Evolutionary conservation across 2,329 filamentous ascomycete species (phyloP).

Genomic region (Pseudogymnoascus sp.): DNA sequence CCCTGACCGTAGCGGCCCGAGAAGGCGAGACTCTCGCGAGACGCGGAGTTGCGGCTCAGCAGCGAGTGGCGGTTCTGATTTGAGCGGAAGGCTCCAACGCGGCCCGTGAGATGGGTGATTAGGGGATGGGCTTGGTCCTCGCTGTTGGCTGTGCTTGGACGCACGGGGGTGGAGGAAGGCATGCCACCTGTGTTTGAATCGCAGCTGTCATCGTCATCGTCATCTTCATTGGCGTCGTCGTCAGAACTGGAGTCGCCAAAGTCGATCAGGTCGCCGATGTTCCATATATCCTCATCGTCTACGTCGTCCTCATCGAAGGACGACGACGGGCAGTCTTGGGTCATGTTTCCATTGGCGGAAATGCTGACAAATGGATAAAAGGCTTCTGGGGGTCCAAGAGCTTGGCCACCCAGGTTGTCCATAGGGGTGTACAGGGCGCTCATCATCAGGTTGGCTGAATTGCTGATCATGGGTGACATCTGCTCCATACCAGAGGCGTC

Average conservation of each 20-base stretch:
- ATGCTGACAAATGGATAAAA: slow-evolving; percentile 62
- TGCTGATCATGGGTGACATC: slow-evolving; percentile 50
- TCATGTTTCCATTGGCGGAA: slow-evolving; percentile 47
- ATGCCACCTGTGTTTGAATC: slow-evolving; percentile 38
- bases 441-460: slow-evolving; percentile 71
- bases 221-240: slow-evolving; percentile 50
- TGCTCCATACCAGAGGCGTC: slow-evolving; percentile 12
- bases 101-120: slow-evolving; percentile 59
- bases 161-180: slow-evolving; percentile 44
- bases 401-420: slow-evolving; percentile 40
- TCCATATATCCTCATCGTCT: slow-evolving; percentile 57
- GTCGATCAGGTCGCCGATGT: slow-evolving; percentile 66
- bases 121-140: slow-evolving; percentile 45
- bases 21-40: slow-evolving; percentile 55
- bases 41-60: slow-evolving; percentile 47
- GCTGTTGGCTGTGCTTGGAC: slow-evolving; percentile 41
- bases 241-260: slow-evolving; percentile 55
- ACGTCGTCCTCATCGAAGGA: slow-evolving; percentile 48
- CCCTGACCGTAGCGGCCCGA: slow-evolving; percentile 53
- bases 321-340: slow-evolving; percentile 45
- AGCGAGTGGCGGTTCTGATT: slow-evolving; percentile 48
- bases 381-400: slow-evolving; percentile 66
- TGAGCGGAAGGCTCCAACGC: slow-evolving; percentile 71
- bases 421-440: slow-evolving; percentile 43
- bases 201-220: slow-evolving; percentile 36